Evolutionary conservation across 1,139 yeast genomes (phyloP), one percentile per base, ranked within the genome.

Genomic region (Yamadazyma mexicana): DNA sequence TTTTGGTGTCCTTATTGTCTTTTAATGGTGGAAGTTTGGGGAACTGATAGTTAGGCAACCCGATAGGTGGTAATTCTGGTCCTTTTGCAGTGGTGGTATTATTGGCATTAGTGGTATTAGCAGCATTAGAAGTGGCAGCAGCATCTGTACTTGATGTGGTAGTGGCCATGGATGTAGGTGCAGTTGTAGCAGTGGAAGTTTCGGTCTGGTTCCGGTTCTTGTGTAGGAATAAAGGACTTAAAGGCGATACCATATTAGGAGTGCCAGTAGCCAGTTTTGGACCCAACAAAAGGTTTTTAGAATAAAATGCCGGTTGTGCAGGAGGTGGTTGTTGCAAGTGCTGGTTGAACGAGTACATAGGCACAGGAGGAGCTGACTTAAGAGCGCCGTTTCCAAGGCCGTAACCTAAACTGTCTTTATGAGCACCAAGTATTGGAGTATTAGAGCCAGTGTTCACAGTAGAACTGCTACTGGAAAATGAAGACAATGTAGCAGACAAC

Each of bases 221-320:
- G 33, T 66, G 73, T 48, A 66, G 73, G 49, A 68, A 69, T 29
- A 70, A 56, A 18, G 76, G 76, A 17, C 68, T 61, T 35, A 71
- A 55, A 8, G 76, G 75, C 40, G 69, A 62, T 12, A 65, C 66
- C 50, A 66, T 50, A 43, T 59, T 59, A 5, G 71, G 69, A 12
- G 63, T 59, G 30, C 56, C 52, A 15, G 11, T 33, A 5, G 41
- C 41, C 41, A 38, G 41, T 27, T 31, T 44, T 20, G 34, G 50
- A 23, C 34, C 49, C 27, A 22, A 15, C 29, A 39, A 17, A 20
- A 45, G 18, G 17, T 33, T 37, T 28, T 45, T 46, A 3, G 46
- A 40, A 25, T 41, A 46, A 3, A 41, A 23, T 5, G 46, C 38
- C 28, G 43, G 37, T 17, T 31, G 37, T 4, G 46, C 35, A 8